These are phyloP conservation scores for Talaromyces sp. DNA, from an alignment of 2,329 filamentous ascomycete species.

Conservation along the genomic window DNA sequence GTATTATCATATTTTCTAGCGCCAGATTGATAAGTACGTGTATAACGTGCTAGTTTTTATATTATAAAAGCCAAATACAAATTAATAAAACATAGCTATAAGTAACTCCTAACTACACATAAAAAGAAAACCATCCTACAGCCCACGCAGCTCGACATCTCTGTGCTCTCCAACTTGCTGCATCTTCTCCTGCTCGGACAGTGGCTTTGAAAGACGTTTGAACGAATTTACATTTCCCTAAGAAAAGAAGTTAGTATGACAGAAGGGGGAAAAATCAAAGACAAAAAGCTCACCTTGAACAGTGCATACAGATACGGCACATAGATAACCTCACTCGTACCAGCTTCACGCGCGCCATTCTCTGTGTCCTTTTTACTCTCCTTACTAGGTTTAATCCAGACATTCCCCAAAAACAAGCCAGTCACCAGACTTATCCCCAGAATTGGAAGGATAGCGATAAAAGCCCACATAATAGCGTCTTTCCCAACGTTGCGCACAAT, in stretches of 20 bases:
- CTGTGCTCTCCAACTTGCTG: background rate
- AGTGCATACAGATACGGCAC: conserved; percentile 29
- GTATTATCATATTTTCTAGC: background rate
- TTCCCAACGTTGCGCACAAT: conserved; percentile 43
- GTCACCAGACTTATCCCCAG: conserved; percentile 47
- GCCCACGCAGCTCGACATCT: background rate
- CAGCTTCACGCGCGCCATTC: conserved; percentile 6
- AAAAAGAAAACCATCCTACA: background rate
- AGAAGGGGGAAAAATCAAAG: background rate
- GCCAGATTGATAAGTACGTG: background rate
- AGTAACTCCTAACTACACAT: background rate
- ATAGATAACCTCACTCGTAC: conserved; percentile 25
- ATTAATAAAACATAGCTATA: background rate
- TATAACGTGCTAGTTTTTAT: background rate
- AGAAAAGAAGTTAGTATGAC: background rate
- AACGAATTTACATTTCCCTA: conserved; percentile 23
- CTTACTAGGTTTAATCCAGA: conserved; percentile 41
- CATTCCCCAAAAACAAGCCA: conserved; percentile 47
- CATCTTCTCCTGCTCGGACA: background rate
- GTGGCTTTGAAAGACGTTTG: conserved; percentile 10
- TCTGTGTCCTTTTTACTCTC: conserved; percentile 13
- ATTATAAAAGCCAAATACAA: background rate
- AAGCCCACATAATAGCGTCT: conserved; percentile 62
- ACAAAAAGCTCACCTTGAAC: conserved; percentile 19
- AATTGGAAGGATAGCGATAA: conserved; percentile 58